These are phyloP conservation scores for Raddia guianensis DNA, from an alignment of 176 grass and related monocot species.

Conservation along the genomic window DNA sequence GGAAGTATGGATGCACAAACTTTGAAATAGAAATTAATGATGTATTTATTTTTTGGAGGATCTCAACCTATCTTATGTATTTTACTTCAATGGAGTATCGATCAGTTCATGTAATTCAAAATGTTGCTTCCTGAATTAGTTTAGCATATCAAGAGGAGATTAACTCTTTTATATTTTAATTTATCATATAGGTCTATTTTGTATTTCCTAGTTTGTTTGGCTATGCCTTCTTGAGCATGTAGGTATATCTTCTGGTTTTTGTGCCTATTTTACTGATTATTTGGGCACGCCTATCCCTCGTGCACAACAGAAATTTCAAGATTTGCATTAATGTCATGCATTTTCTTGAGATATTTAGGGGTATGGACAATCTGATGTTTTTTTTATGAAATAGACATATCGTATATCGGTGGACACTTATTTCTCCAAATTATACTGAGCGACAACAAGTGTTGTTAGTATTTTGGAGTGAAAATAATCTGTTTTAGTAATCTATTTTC, in stretches of 20 bases:
- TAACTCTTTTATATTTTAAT: not conserved
- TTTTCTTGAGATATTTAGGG: not conserved
- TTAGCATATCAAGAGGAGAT: not conserved
- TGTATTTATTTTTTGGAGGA: conserved; percentile 11
- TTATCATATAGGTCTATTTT: not conserved
- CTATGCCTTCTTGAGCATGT: conserved; percentile 9
- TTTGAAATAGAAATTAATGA: conserved; percentile 30
- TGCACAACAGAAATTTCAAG: conserved; percentile 2
- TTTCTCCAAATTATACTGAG: not conserved
- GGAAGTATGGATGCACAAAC: conserved; percentile 4
- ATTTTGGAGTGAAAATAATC: conserved; percentile 1
- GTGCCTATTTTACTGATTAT: conserved; percentile 11
- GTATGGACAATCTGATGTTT: not conserved
- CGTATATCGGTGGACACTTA: not conserved
- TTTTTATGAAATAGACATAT: conserved; percentile 10
- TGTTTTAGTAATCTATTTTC: not conserved
- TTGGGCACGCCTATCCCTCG: not conserved
- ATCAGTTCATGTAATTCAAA: conserved; percentile 7
- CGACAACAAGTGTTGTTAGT: conserved; percentile 15
- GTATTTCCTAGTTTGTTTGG: conserved; percentile 17
- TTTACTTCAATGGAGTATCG: not conserved
- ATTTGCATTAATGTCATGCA: not conserved
- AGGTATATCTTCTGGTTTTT: not conserved
- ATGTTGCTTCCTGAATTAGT: not conserved
- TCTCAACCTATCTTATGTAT: not conserved